Conservation (phyloP, 176 grass and related monocot genomes). For the Phoenix dactylifera region DNA sequence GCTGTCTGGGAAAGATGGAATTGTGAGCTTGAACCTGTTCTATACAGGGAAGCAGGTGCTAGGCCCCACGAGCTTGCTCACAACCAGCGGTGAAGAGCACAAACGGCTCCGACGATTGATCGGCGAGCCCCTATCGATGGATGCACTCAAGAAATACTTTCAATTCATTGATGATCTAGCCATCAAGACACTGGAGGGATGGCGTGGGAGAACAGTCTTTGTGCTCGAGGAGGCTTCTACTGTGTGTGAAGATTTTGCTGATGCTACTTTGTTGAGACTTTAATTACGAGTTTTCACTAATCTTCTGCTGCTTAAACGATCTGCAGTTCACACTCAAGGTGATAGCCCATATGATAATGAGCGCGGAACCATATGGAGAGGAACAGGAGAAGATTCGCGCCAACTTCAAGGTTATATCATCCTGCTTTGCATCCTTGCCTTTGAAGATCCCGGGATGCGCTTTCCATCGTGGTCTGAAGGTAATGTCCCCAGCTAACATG, state of each 20-base stretch:
- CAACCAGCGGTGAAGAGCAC: slow-evolving; percentile 62
- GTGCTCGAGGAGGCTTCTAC: slow-evolving; percentile 51
- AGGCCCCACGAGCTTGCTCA: slow-evolving; percentile 52
- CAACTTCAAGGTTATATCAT: slow-evolving; percentile 66
- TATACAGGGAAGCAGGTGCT: slow-evolving; percentile 68
- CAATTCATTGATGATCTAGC: slow-evolving; percentile 44
- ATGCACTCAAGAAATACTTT: slow-evolving; percentile 46
- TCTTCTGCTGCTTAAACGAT: too few species aligned
- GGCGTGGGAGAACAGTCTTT: slow-evolving; percentile 32
- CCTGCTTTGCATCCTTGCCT: slow-evolving; percentile 55
- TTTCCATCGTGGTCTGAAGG: slow-evolving; percentile 47
- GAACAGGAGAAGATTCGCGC: slow-evolving; percentile 54
- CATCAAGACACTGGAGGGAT: slow-evolving; percentile 32
- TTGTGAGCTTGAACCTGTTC: slow-evolving; percentile 59
- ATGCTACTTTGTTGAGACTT: neutral
- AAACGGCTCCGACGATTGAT: slow-evolving; percentile 50
- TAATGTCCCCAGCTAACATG: neutral
- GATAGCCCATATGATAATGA: slow-evolving; percentile 66
- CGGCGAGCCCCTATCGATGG: slow-evolving; percentile 50
- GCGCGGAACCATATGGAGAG: slow-evolving; percentile 44
- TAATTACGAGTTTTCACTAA: too few species aligned
- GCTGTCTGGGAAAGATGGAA: slow-evolving; percentile 62
- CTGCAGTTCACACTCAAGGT: slow-evolving; percentile 62
- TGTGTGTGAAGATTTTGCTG: slow-evolving; percentile 2
- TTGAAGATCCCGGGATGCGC: slow-evolving; percentile 48